A percentile compares a stretch with the other conserved stretches of the same genome.
Evolutionary conservation across 192 early-diverging fungal genomes (phyloP).

Genomic region (Rhizophagus sp.): DNA sequence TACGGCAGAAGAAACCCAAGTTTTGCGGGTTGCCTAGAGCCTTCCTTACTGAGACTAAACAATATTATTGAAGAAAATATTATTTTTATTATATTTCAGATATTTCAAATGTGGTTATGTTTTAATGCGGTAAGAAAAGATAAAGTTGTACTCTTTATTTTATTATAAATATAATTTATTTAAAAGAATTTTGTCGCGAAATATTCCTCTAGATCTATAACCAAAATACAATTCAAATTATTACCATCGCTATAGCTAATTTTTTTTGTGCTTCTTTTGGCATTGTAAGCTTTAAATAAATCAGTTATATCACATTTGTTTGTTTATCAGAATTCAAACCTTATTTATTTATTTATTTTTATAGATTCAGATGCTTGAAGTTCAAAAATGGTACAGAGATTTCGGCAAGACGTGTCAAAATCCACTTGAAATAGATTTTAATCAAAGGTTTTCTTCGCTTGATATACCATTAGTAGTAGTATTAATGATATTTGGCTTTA

Average conservation of each 20-base stretch:
- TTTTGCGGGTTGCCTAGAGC: background rate
- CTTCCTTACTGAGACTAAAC: background rate
- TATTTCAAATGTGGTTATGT: slow-evolving; percentile 19
- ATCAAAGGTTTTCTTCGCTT: background rate
- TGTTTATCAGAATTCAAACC: too few species aligned
- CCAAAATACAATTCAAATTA: slow-evolving; percentile 21
- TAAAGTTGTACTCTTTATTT: background rate
- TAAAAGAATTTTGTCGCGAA: background rate
- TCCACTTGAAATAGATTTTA: too few species aligned
- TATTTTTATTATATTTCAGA: slow-evolving; percentile 16
- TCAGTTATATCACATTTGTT: too few species aligned
- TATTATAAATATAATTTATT: background rate
- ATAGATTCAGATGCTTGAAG: background rate
- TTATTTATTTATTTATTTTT: background rate
- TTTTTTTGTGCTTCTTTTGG: background rate
- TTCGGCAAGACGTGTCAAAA: background rate
- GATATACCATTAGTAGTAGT: slow-evolving; percentile 58
- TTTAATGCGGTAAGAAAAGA: slow-evolving; percentile 12
- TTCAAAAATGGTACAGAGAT: background rate
- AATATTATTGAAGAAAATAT: slow-evolving; percentile 24
- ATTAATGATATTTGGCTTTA: slow-evolving; percentile 50
- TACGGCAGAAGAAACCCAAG: background rate
- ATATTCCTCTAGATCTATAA: slow-evolving; percentile 18
- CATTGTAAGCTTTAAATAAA: background rate
- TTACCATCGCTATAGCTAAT: background rate